Conservation (phyloP, 2,329 filamentous ascomycete genomes). For the Colletotrichum sp. region DNA sequence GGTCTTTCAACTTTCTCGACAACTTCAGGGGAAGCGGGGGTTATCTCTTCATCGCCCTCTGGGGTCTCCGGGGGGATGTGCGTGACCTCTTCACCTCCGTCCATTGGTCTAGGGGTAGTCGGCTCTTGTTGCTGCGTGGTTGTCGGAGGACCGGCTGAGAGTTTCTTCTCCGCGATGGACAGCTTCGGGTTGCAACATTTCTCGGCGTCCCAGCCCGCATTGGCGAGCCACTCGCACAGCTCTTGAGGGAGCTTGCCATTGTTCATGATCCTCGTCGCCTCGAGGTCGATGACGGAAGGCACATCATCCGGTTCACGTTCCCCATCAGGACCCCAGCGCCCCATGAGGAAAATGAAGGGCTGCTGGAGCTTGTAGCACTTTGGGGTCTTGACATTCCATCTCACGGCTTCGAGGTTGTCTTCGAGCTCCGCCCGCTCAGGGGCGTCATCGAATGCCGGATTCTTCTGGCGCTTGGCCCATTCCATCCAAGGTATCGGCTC, state of each 20-base stretch:
- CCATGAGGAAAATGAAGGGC: background rate
- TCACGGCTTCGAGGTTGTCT: background rate
- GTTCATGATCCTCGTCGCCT: background rate
- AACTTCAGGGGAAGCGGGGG: background rate
- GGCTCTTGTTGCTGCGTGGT: background rate
- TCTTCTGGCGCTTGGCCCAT: background rate
- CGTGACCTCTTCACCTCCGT: background rate
- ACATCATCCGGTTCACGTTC: background rate
- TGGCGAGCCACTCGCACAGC: background rate
- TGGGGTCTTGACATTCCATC: background rate
- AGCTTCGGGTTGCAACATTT: background rate
- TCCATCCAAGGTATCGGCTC: background rate
- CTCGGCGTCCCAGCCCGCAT: background rate
- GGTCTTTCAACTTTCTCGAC: background rate
- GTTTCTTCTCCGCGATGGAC: background rate
- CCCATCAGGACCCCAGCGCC: background rate
- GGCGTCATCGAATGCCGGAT: background rate
- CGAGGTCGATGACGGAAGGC: background rate
- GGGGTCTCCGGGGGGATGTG: background rate
- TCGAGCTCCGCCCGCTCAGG: background rate
- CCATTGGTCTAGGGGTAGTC: background rate
- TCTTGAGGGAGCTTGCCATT: background rate
- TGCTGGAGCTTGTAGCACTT: background rate
- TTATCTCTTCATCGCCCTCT: background rate
- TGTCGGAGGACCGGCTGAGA: background rate